These are phyloP conservation scores for Candida ovalis DNA, from an alignment of 805 yeast genomes.

Conservation along the genomic window DNA sequence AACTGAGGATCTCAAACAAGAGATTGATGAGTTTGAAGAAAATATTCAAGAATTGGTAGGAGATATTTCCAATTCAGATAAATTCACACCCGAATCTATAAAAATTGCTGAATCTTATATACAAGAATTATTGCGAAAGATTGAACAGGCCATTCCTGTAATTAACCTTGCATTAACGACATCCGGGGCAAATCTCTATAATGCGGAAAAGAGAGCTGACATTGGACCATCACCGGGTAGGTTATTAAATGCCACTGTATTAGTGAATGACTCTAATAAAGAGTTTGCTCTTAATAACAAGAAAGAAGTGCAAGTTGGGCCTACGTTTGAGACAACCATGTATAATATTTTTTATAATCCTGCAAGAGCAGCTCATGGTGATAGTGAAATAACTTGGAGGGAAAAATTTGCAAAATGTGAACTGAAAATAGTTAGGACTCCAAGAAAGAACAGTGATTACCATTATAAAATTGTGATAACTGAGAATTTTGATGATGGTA, in stretches of 20 bases:
- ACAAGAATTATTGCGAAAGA: slow-evolving; percentile 42
- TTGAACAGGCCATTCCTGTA: slow-evolving; percentile 68
- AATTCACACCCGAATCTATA: slow-evolving; percentile 30
- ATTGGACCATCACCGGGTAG: slow-evolving; percentile 57
- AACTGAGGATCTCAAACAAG: slow-evolving; percentile 51
- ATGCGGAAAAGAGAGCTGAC: slow-evolving; percentile 42
- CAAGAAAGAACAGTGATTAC: slow-evolving; percentile 25
- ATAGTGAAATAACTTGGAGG: slow-evolving; percentile 59
- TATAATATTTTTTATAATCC: slow-evolving; percentile 64
- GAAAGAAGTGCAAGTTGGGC: slow-evolving; percentile 46
- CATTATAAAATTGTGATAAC: slow-evolving; percentile 42
- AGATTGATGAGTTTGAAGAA: slow-evolving; percentile 55
- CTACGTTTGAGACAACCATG: slow-evolving; percentile 50
- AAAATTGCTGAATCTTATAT: slow-evolving; percentile 48
- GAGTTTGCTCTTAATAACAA: slow-evolving; percentile 10
- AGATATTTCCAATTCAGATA: slow-evolving; percentile 19
- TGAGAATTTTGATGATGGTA: slow-evolving; percentile 64
- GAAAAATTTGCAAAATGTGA: slow-evolving; percentile 61
- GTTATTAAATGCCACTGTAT: slow-evolving; percentile 57
- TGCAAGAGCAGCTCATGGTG: slow-evolving; percentile 29
- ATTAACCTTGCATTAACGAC: slow-evolving; percentile 63
- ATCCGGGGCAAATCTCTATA: slow-evolving; percentile 57
- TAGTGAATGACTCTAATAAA: slow-evolving; percentile 38
- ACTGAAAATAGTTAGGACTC: slow-evolving; percentile 37
- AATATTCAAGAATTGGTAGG: slow-evolving; percentile 40